phyloP scores from a whole-genome alignment of 2,329 filamentous ascomycete species.

The Aspergillus tubingensis region DNA sequence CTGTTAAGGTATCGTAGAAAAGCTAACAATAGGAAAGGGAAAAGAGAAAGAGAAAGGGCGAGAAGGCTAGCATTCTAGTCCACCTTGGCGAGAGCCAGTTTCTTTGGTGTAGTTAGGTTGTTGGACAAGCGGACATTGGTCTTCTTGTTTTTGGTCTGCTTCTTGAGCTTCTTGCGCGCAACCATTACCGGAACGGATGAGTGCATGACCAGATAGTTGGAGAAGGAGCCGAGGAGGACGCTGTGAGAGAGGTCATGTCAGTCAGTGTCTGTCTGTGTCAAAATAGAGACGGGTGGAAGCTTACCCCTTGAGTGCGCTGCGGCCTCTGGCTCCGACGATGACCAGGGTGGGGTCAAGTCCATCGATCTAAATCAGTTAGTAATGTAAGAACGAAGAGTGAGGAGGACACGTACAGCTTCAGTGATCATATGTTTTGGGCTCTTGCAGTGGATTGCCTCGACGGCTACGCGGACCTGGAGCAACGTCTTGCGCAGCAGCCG shows the following conservation, averaged over 20 bases:
- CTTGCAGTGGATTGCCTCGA: constrained; percentile 98
- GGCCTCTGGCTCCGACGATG: constrained; percentile 85
- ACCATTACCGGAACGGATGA: constrained; percentile 98
- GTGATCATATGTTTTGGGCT: constrained; percentile 94
- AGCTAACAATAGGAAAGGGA: not conserved
- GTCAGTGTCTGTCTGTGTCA: not conserved
- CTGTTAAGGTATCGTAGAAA: not conserved
- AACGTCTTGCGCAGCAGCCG: constrained; percentile 85
- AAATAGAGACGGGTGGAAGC: constrained; percentile 28
- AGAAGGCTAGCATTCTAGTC: constrained; percentile 53
- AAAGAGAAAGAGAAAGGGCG: not conserved
- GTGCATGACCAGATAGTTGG: constrained; percentile 95
- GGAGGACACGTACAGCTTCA: constrained; percentile 65
- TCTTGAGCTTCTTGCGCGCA: constrained; percentile 79
- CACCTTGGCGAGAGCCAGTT: constrained; percentile 71
- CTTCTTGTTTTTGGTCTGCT: constrained; percentile 77
- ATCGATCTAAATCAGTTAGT: constrained; percentile 65
- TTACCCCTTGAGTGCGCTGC: constrained; percentile 90
- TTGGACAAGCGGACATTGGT: constrained; percentile 74
- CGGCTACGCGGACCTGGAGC: constrained; percentile 86
- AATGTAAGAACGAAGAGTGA: not conserved
- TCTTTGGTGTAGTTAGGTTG: constrained; percentile 72
- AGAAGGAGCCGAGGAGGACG: constrained; percentile 92
- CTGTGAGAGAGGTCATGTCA: constrained; percentile 48
- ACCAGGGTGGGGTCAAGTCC: constrained; percentile 87